A percentile compares a stretch with the other conserved stretches of the same genome.
Conservation (phyloP, 2,329 filamentous ascomycete genomes). For the Coniochaeta ligniaria region DNA sequence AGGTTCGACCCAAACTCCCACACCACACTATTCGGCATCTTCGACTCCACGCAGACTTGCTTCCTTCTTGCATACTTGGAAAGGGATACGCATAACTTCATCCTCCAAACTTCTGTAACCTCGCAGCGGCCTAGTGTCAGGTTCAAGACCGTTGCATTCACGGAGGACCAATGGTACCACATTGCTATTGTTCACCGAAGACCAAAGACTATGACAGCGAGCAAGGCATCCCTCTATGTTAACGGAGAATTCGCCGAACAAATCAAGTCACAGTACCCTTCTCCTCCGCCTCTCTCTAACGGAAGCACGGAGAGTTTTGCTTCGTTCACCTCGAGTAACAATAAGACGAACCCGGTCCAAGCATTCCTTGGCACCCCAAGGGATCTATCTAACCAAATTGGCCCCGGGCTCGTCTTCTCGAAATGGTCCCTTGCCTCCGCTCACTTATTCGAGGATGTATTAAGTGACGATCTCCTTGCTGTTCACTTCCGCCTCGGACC, state of each 20-base stretch:
- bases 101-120: slow-evolving; percentile 89
- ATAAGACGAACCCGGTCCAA: slow-evolving; percentile 65
- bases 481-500: slow-evolving; percentile 87
- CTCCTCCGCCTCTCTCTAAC: slow-evolving; percentile 59
- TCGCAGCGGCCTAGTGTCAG: slow-evolving; percentile 82
- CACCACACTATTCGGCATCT: slow-evolving; percentile 93
- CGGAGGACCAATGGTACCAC: slow-evolving; percentile 82
- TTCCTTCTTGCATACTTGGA: slow-evolving; percentile 93
- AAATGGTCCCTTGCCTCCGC: slow-evolving; percentile 87
- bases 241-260: slow-evolving; percentile 93
- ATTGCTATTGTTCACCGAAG: slow-evolving; percentile 80
- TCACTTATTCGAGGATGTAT: slow-evolving; percentile 76
- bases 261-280: slow-evolving; percentile 80
- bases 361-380: slow-evolving; percentile 90
- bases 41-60: slow-evolving; percentile 85
- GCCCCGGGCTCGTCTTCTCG: slow-evolving; percentile 65
- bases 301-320: slow-evolving; percentile 61
- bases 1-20: slow-evolving; percentile 77
- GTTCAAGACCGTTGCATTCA: slow-evolving; percentile 78
- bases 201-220: slow-evolving; percentile 65
- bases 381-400: slow-evolving; percentile 71
- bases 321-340: slow-evolving; percentile 53
- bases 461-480: slow-evolving; percentile 87
- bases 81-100: slow-evolving; percentile 87
- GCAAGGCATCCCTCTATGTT: slow-evolving; percentile 82